phyloP scores from a whole-genome alignment of 345 rosid genomes.

The Rhizophora mangle region DNA sequence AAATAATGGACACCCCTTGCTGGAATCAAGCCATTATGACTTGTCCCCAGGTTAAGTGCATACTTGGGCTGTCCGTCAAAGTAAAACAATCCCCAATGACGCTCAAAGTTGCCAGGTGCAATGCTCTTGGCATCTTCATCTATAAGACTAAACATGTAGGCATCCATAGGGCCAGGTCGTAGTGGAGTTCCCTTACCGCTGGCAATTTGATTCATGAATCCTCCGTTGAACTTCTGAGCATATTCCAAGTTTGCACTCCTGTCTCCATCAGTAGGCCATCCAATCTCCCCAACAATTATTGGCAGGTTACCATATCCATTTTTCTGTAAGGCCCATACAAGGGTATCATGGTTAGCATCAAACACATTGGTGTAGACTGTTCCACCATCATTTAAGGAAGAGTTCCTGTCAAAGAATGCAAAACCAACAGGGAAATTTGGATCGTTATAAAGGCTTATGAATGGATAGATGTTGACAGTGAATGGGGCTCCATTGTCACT shows the following conservation, averaged over 20 bases:
- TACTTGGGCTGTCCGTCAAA: constrained; percentile 25
- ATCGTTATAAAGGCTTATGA: constrained; percentile 19
- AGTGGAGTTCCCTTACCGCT: constrained; percentile 21
- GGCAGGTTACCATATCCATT: constrained; percentile 20
- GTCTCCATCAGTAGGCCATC: constrained; percentile 33
- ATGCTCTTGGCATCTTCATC: constrained; percentile 29
- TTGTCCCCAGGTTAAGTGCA: constrained; percentile 10
- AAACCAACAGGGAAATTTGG: constrained; percentile 16
- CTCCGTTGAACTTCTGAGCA: constrained; percentile 25
- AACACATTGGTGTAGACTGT: constrained; percentile 22
- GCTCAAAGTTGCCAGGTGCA: constrained; percentile 25
- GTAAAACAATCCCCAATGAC: constrained; percentile 32
- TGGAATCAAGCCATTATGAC: constrained; percentile 32
- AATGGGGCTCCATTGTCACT: constrained; percentile 25
- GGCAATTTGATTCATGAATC: constrained; percentile 11
- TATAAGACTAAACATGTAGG: constrained; percentile 22
- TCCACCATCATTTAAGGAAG: constrained; percentile 15
- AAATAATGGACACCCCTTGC: constrained; percentile 46
- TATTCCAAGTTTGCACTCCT: constrained; percentile 18
- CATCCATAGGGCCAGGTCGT: constrained; percentile 19
- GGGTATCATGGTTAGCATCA: constrained; percentile 27
- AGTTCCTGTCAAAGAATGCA: constrained; percentile 20
- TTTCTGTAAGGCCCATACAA: constrained; percentile 19
- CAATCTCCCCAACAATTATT: constrained; percentile 23
- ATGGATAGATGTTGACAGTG: constrained; percentile 29